Evolutionary conservation across 2,329 filamentous ascomycete genomes (phyloP).

Genomic region (Aspergillus novofumigatus): DNA sequence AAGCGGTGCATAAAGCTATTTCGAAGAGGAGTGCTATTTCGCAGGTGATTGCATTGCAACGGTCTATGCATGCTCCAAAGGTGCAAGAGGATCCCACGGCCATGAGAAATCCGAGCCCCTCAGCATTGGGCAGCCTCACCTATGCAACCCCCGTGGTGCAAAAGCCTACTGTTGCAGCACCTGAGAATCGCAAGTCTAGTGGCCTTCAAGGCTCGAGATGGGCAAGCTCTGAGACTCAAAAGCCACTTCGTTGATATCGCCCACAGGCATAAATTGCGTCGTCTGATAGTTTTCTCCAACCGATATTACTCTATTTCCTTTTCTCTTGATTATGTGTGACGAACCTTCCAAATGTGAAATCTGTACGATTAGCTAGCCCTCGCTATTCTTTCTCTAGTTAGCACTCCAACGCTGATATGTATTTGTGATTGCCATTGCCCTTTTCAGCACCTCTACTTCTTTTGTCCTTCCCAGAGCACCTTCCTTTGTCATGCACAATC

Average conservation of each 20-base stretch:
- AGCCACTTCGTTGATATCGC: not conserved
- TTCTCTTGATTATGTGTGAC: not conserved
- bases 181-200: not conserved
- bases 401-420: not conserved
- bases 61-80: constrained; percentile 13
- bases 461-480: not conserved
- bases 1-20: not conserved
- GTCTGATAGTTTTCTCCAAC: not conserved
- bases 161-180: constrained; percentile 1
- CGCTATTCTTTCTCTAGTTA: not conserved
- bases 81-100: not conserved
- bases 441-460: not conserved
- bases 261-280: not conserved
- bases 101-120: not conserved
- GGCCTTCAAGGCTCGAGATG: constrained; percentile 11
- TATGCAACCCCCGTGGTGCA: constrained; percentile 3
- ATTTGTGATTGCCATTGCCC: not conserved
- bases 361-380: not conserved
- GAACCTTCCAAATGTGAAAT: not conserved
- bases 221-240: not conserved
- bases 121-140: constrained; percentile 3
- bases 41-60: not conserved
- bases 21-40: not conserved
- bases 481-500: not conserved
- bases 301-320: not conserved